Base-by-base conservation (phyloP, 306 rosid genomes). In the Canavalia ensiformis region DNA sequence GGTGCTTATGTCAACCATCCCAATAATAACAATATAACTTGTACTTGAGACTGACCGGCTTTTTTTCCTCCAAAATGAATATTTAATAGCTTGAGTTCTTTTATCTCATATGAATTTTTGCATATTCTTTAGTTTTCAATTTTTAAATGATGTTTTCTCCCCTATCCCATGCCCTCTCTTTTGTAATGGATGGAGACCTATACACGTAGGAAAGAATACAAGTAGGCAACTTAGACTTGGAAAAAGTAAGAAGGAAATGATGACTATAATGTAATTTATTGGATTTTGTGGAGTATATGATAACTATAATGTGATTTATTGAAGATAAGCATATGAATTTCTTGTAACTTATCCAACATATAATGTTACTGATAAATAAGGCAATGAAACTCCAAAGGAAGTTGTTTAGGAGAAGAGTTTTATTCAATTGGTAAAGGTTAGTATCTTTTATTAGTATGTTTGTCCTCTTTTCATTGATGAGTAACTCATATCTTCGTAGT, bases 361-460 rank as follows among this genome's bases (percentile, higher is more conserved):
- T 82, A 95, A 93, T 87, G 99, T 91, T 69, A 64, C 89, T 75
- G 85, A 83, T 82, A 82, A 88, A 78, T 90, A 88, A 57, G 92
- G 91, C 51, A 93, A 92, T 74, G 91, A 81, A 84, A 90, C 89
- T 74, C 85, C 88, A 59, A 90, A 87, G 84, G 94, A 97, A 79
- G 90, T 93, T 55, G 92, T 97, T 12, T 95, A 98, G 99, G 99
- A 95, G 90, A 95, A 95, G 80, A 88, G 96, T 72, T 93, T 91
- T 81, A 88, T 95, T 81, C 90, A 95, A 88, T 84, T 95, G 84
- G 91, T 90, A 75, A 93, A 93, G 99, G 99, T 95, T 88, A 83
- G 87, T 63, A 79, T 74, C 74, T 51, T 37, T 8, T 76, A 69
- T 59, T 72, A 55, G 44, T 57, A 55, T 28, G 54, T 64, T 71